Evolutionary conservation across 345 rosid genomes (phyloP).

Genomic region (Clausena lansium): DNA sequence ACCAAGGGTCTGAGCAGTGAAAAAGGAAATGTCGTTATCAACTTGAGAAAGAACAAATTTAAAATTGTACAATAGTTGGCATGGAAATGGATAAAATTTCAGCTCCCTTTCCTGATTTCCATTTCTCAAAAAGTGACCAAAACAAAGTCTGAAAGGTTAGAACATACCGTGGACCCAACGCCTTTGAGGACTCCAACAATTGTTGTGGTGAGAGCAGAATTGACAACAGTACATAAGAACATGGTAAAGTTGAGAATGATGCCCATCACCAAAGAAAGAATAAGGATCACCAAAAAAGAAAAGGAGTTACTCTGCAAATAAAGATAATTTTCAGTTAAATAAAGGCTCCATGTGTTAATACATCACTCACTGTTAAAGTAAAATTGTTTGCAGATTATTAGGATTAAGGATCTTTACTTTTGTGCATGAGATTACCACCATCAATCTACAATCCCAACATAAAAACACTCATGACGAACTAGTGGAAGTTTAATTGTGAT

Average conservation of each 20-base stretch:
- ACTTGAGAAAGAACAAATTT: background rate
- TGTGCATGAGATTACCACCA: background rate
- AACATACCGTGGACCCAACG: conserved; percentile 88
- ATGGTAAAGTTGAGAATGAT: conserved; percentile 92
- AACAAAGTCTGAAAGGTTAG: background rate
- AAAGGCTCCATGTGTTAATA: background rate
- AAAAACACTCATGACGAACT: background rate
- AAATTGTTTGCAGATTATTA: background rate
- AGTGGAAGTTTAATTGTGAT: background rate
- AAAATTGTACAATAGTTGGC: background rate
- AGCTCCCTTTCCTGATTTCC: background rate
- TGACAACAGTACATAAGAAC: conserved; percentile 95
- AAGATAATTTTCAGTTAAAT: conserved; percentile 20
- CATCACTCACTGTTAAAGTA: background rate
- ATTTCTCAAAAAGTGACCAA: background rate
- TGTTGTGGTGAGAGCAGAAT: conserved; percentile 95
- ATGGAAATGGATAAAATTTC: background rate
- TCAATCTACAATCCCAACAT: background rate
- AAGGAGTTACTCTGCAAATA: conserved; percentile 70
- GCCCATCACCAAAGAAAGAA: conserved; percentile 88
- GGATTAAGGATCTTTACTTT: background rate
- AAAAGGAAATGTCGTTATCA: background rate
- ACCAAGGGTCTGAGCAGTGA: conserved; percentile 65
- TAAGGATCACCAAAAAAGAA: conserved; percentile 59
- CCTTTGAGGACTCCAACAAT: conserved; percentile 98